Evolutionary conservation across 2,329 filamentous ascomycete genomes (phyloP), one percentile per base, ranked within the genome.

Genomic region (Dothistroma pini): DNA sequence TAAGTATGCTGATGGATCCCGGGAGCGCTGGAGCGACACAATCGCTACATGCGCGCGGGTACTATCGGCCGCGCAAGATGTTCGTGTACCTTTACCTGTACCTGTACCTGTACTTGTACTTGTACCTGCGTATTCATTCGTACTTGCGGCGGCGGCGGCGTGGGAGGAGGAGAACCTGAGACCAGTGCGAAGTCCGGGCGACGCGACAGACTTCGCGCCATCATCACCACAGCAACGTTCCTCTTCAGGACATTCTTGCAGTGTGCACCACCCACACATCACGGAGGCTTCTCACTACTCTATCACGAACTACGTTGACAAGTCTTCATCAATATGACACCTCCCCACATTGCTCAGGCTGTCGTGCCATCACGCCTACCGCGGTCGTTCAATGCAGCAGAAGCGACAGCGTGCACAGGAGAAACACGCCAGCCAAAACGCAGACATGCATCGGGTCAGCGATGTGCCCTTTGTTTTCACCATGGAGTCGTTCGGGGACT

Each of bases 1-100:
- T 71, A 71, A 71, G 65, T 70, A 71, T 71, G 65, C 70, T 71
- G 65, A 59, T 52, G 60, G 64, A 66, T 61, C 54, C 56, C 60
- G 58, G 53, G 61, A 35, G 38, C 63, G 58, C 61, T 65, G 64
- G 48, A 63, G 65, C 69, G 63, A 68, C 68, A 63, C 65, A 66
- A 67, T 69, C 64, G 64, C 69, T 70, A 70, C 69, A 69, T 68
- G 63, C 59, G 69, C 64, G 60, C 52, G 19, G 44, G 57, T 35
- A 52, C 41, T 44, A 49, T 51, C 60, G 52, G 55, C 47, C 32
- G 51, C 56, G 51, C 55, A 58, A 52, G 56, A 62, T 62, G 60
- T 58, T 50, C 56, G 31, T 41, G 56, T 38, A 38, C 38, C 55
- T 41, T 32, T 53, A 19, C 14, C 16, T 38, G 3, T 16, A 16